phyloP scores from a whole-genome alignment of 1,284 basidiomycete species.

The Puccinia hordei region DNA sequence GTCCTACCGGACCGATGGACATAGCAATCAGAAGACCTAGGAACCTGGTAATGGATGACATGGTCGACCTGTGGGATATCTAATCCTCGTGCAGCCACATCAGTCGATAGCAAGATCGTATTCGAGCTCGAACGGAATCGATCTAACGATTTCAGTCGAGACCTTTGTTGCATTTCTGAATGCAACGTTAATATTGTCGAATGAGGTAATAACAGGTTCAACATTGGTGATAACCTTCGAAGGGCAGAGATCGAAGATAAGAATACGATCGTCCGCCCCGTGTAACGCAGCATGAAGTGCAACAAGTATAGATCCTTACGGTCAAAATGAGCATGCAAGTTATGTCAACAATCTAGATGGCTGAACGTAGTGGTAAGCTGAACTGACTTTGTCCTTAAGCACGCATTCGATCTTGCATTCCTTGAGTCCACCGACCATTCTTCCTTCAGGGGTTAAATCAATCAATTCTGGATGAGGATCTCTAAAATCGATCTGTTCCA shows the following conservation, averaged over 20 bases:
- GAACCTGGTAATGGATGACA: slow-evolving; percentile 76
- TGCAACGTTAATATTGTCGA: slow-evolving; percentile 74
- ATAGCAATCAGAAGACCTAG: slow-evolving; percentile 72
- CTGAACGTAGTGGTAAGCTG: neutral
- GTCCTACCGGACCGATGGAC: slow-evolving; percentile 75
- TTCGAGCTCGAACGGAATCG: slow-evolving; percentile 72
- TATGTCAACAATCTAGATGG: neutral
- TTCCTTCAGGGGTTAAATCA: slow-evolving; percentile 82
- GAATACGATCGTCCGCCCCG: slow-evolving; percentile 92
- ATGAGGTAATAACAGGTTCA: slow-evolving; percentile 76
- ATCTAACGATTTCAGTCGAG: slow-evolving; percentile 94
- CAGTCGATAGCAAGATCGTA: slow-evolving; percentile 77
- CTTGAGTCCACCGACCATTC: slow-evolving; percentile 78
- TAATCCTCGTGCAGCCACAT: slow-evolving; percentile 74
- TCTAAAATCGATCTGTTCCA: slow-evolving; percentile 88
- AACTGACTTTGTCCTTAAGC: slow-evolving; percentile 74
- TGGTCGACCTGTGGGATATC: slow-evolving; percentile 74
- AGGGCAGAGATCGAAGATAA: slow-evolving; percentile 94
- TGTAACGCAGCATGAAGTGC: slow-evolving; percentile 93
- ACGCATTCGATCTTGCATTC: slow-evolving; percentile 92
- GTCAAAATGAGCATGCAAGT: neutral
- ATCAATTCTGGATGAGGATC: slow-evolving; percentile 84
- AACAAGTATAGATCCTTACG: slow-evolving; percentile 84
- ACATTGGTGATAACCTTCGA: slow-evolving; percentile 79
- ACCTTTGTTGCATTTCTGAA: slow-evolving; percentile 92